Base-by-base conservation (phyloP, 192 early-diverging fungal genomes). In the Coemansia sp. region DNA sequence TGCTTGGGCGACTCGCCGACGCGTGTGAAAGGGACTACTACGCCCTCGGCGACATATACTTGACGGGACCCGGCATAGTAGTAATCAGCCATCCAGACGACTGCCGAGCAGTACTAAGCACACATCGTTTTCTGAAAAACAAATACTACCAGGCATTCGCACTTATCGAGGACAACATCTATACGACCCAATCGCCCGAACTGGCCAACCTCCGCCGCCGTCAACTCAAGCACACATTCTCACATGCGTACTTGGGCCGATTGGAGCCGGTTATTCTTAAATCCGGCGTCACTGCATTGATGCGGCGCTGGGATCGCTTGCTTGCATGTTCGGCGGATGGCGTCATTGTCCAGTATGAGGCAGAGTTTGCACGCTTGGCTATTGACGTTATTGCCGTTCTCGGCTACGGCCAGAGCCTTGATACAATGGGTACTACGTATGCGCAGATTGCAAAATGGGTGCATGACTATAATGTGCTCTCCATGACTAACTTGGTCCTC, bases 211-310 rank as follows among this genome's bases (percentile, higher is more conserved):
- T 53, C 11, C 20, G 78, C 6, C 59, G 70, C 9, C 59, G 64
- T 2, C 73, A 76, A 24, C 45, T 70, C n/a, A 49, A 60, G n/a
- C 60, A 63, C 32, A 51, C 54, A 2, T 57, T 70, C 12, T 37
- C 43, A 1, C 39, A 35, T 12, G 1, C 19, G 8, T 57, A 63
- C 29, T 10, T 70, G 25, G 49, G 37, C 39, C 64, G 35, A 5
- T 74, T 83, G 74, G 80, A 83, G 35, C 60, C 59, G 3, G 51
- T 54, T 11, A 71, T 83, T 5, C 38, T 67, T 7, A 69, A 74
- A 7, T 63, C 45, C 10, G 71, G 71, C 6, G 54, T 74, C 40
- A 3, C n/a, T 7, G 40, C 53, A 15, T 67, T 79, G 10, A 65
- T 51, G 24, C 41, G 49, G 9, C 69, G 70, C 29, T 74, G 70